These are phyloP conservation scores for Fusarium sublunatum DNA, from an alignment of 2,329 filamentous ascomycete species.

Conservation along the genomic window DNA sequence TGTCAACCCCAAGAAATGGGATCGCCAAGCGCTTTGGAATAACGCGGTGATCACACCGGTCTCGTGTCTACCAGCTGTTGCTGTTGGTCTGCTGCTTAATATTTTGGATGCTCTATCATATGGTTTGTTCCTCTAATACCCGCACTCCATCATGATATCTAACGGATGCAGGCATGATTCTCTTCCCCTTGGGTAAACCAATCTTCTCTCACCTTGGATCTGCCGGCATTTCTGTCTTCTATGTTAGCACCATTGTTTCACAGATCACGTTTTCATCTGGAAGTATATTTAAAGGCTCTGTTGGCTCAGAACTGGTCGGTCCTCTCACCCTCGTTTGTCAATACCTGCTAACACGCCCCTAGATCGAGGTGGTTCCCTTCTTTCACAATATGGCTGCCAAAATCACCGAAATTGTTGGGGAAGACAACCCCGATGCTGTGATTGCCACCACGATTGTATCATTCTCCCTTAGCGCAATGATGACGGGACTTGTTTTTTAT, in stretches of 20 bases:
- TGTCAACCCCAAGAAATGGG: constrained; percentile 77
- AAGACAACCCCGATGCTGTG: constrained; percentile 83
- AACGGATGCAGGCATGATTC: constrained; percentile 76
- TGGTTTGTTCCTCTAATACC: constrained; percentile 60
- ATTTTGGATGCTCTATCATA: constrained; percentile 96
- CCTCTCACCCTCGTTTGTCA: neutral
- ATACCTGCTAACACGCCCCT: constrained; percentile 18
- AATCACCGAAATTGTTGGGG: constrained; percentile 81
- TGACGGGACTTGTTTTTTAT: constrained; percentile 93
- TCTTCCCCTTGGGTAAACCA: constrained; percentile 90
- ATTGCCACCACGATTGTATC: constrained; percentile 94
- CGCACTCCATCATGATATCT: constrained; percentile 11
- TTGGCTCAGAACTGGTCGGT: constrained; percentile 90
- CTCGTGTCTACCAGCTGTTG: constrained; percentile 83
- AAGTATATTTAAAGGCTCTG: constrained; percentile 88
- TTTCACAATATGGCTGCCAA: constrained; percentile 98
- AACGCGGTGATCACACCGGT: constrained; percentile 73
- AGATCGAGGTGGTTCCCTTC: constrained; percentile 98
- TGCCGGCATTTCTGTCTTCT: constrained; percentile 98
- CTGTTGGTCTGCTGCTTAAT: constrained; percentile 89
- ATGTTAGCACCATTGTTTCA: constrained; percentile 95
- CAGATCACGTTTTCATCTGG: constrained; percentile 89
- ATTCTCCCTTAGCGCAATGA: constrained; percentile 88
- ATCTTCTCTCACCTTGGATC: constrained; percentile 88
- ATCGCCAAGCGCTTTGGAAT: constrained; percentile 72